Evolutionary conservation across 139 green algal species (phyloP).

Genomic region (Chlamydomonas sp.): DNA sequence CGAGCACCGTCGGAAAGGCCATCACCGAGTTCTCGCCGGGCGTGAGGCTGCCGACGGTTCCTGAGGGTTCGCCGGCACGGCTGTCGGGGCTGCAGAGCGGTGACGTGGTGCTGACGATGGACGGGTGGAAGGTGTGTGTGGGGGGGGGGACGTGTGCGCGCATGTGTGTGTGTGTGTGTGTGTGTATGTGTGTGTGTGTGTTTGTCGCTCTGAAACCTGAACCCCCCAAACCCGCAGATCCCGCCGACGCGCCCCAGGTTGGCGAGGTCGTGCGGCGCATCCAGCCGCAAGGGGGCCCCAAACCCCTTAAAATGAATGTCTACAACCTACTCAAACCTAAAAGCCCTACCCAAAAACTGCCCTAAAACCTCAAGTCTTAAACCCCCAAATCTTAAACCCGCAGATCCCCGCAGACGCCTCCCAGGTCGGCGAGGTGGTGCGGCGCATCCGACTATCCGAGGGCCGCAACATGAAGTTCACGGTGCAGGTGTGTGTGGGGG

Average conservation of each 20-base stretch:
- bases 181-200: too few species aligned
- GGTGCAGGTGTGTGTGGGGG: neutral
- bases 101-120: slow-evolving; percentile 64
- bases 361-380: too few species aligned
- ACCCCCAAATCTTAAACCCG: too few species aligned
- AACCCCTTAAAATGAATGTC: too few species aligned
- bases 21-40: slow-evolving; percentile 62
- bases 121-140: slow-evolving; percentile 7
- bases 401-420: neutral
- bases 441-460: neutral
- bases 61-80: slow-evolving; percentile 39
- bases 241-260: neutral
- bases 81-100: slow-evolving; percentile 56
- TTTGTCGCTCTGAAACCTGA: too few species aligned
- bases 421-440: slow-evolving; percentile 7
- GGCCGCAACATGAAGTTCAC: neutral
- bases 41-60: slow-evolving; percentile 61
- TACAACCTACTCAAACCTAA: too few species aligned
- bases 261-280: slow-evolving; percentile 9
- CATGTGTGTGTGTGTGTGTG: too few species aligned
- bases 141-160: too few species aligned
- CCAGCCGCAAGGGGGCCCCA: neutral
- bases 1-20: slow-evolving; percentile 59
- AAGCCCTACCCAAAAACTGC: too few species aligned
- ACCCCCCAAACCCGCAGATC: too few species aligned